Base-by-base conservation (phyloP, 345 rosid species). In the Citrus trifoliata region DNA sequence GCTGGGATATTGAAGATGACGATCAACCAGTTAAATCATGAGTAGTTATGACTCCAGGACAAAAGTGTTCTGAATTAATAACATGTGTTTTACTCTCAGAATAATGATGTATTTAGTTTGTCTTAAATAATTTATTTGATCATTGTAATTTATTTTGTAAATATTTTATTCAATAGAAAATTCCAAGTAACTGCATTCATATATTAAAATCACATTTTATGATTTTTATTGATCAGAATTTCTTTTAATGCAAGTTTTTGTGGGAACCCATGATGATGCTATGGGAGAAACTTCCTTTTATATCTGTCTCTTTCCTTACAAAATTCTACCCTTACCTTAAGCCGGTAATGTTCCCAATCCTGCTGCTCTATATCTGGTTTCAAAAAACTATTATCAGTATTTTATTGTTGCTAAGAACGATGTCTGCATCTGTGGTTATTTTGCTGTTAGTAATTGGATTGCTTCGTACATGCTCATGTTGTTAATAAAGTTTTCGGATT, bases 1-100 rank as follows among this genome's bases (percentile, higher is more conserved):
- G 88, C 81, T 95, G 98, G 98, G 98, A 93, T 83, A 87, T 93
- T 33, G 98, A 92, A 78, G 97, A 88, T 18, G 96, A 87, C 0
- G 87, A 86, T 3, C 87, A 82, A 8, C 77, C 71, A 25, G 64
- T 40, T 69, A 81, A 81, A 37, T 74, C 85, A 1, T 84, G 85
- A 81, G 24, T 33, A 61, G 35, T 27, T 35, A 19, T 61, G 37
- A 62, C 3, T 4, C 40, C 68, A 40, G 61, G 59, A 63, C 60
- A 9, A 21, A 60, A 42, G 69, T 5, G 35, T 59, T 73, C 76
- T 73, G 77, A 38, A 51, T 30, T 30, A 10, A 75, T 64, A 32
- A 35, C 46, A 22, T 18, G 21, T 51, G 22, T 67, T 76, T n/a
- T 28, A 42, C 38, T 62, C 33, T 16, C 38, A 38, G 77, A 63